Percentiles rank a stretch among this genome's conserved stretches.
Conservation (phyloP, 2,329 filamentous ascomycete genomes). For the Cordyceps fumosorosea region DNA sequence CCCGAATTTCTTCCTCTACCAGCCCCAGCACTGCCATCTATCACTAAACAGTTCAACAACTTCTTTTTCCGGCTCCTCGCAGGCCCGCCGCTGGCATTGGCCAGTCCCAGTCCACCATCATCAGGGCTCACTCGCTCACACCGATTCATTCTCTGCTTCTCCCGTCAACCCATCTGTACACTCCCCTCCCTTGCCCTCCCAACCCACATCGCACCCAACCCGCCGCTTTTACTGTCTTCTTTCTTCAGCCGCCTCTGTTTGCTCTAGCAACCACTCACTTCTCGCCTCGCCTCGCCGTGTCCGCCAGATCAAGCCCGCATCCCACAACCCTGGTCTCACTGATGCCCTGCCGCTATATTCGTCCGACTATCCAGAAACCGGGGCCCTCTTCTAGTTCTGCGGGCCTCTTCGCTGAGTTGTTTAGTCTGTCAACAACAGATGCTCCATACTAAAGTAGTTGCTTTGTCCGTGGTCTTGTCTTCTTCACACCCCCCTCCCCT, state of each 20-base stretch:
- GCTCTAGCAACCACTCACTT: background rate
- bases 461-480: background rate
- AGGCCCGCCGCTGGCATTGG: background rate
- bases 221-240: background rate
- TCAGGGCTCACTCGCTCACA: background rate
- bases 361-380: conserved; percentile 2
- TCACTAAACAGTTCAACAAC: background rate
- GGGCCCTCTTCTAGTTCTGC: background rate
- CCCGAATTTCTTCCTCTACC: background rate
- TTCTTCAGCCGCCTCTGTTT: background rate
- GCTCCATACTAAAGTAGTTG: no score
- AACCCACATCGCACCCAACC: background rate
- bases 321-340: background rate
- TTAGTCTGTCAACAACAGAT: background rate
- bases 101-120: background rate
- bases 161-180: background rate
- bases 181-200: background rate
- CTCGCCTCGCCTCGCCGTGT: background rate
- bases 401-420: background rate
- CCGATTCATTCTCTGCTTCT: background rate
- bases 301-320: background rate
- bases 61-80: background rate
- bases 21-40: background rate
- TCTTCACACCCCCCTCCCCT: background rate
- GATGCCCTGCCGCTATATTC: background rate